These are phyloP conservation scores for Aspergillus homomorphus DNA, from an alignment of 495 filamentous ascomycete species.

Conservation along the genomic window DNA sequence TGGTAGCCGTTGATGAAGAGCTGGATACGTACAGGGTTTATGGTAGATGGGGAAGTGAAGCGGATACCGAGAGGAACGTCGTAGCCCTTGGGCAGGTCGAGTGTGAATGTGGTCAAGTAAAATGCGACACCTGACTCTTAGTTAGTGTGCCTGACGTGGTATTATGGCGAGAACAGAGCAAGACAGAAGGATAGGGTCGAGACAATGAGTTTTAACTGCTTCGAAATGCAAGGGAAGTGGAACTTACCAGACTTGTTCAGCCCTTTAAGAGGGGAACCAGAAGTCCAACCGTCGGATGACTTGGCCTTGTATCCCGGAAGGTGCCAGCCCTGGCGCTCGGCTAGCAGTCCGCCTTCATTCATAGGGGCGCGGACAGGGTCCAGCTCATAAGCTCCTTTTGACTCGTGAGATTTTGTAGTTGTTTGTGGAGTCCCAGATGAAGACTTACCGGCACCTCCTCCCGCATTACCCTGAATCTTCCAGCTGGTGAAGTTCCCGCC, in stretches of 20 bases:
- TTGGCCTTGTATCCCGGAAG: slow-evolving; percentile 30
- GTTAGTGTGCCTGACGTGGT: neutral
- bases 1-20: slow-evolving; percentile 70
- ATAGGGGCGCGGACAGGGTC: slow-evolving; percentile 62
- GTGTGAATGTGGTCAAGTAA: slow-evolving; percentile 52
- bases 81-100: slow-evolving; percentile 50
- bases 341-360: slow-evolving; percentile 66
- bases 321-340: slow-evolving; percentile 64
- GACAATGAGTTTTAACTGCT: too few relatives aligned
- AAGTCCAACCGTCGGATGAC: neutral
- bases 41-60: slow-evolving; percentile 39
- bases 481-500: slow-evolving; percentile 50
- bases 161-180: neutral
- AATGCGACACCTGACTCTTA: slow-evolving; percentile 52
- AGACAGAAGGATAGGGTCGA: neutral
- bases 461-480: slow-evolving; percentile 72
- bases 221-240: neutral
- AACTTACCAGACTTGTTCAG: slow-evolving; percentile 22
- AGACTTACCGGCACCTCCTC: slow-evolving; percentile 34
- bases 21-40: slow-evolving; percentile 36
- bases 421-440: neutral
- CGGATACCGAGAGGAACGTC: slow-evolving; percentile 58
- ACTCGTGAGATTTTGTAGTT: neutral
- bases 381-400: slow-evolving; percentile 47
- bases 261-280: slow-evolving; percentile 42